These are phyloP conservation scores for Curvularia lunata DNA, from an alignment of 2,329 filamentous ascomycete genomes.

Conservation along the genomic window DNA sequence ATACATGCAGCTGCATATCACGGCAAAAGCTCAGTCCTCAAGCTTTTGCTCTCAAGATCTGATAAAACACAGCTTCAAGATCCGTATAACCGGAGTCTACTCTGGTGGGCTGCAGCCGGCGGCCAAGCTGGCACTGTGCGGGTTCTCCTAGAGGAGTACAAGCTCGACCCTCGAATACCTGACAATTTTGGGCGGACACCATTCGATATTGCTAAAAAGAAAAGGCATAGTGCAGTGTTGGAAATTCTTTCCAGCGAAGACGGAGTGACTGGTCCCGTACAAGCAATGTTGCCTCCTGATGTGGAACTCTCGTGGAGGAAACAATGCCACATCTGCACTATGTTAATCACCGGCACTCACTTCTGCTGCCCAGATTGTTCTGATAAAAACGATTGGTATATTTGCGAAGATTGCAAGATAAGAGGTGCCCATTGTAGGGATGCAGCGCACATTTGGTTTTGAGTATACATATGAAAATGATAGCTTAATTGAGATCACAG, in stretches of 20 bases:
- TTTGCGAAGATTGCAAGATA: not conserved
- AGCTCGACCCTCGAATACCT: conserved; percentile 1
- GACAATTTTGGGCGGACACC: conserved; percentile 10
- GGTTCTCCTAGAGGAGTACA: not conserved
- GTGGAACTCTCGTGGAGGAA: too few species aligned
- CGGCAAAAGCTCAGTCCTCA: not conserved
- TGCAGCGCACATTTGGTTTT: not conserved
- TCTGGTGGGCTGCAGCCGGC: not conserved
- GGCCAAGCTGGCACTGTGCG: not conserved
- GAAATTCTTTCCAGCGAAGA: not conserved
- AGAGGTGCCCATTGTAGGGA: not conserved
- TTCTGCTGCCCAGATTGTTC: not conserved
- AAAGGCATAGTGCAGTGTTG: conserved; percentile 6
- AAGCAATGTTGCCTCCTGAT: too few species aligned
- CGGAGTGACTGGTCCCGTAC: not conserved
- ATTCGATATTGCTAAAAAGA: conserved; percentile 6
- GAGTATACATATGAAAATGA: too few species aligned
- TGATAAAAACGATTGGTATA: not conserved
- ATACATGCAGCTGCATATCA: not conserved
- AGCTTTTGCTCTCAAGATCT: not conserved
- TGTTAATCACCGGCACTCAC: not conserved
- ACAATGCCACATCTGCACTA: not conserved
- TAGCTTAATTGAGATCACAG: too few species aligned
- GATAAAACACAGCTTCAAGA: not conserved
- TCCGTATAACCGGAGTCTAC: not conserved